Conservation (phyloP, 164 flowering plant species). For the Cinnamomum micranthum region DNA sequence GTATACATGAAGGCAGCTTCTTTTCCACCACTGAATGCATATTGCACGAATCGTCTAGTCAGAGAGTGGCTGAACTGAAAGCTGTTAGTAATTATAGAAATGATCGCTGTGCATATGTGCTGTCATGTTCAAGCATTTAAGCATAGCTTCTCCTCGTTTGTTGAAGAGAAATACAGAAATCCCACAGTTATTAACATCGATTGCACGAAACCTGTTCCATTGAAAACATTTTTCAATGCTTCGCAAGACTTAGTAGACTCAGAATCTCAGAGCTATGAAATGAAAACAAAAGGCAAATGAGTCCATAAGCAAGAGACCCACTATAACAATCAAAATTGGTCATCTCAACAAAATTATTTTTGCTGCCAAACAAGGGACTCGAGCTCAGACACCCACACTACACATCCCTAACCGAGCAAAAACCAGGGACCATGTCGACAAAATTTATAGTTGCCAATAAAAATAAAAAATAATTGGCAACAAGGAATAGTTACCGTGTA, state of each 20-base stretch:
- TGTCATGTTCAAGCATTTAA: constrained; percentile 60
- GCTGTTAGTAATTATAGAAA: constrained; percentile 33
- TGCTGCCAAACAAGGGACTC: too few species aligned
- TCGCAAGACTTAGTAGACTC: neutral
- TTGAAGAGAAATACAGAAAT: constrained; percentile 55
- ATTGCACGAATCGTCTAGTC: neutral
- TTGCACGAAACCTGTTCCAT: constrained; percentile 55
- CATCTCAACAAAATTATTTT: too few species aligned
- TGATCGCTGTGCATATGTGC: constrained; percentile 69
- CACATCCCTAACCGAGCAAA: too few species aligned
- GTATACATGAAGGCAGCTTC: neutral
- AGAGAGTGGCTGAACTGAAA: neutral
- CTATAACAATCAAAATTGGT: too few species aligned
- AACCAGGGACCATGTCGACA: too few species aligned
- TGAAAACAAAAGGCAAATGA: neutral
- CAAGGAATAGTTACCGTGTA: too few species aligned
- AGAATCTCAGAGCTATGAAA: neutral
- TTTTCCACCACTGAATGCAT: neutral
- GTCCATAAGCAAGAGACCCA: too few species aligned
- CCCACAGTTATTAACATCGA: constrained; percentile 63
- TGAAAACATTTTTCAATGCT: neutral
- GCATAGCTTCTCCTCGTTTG: constrained; percentile 65
- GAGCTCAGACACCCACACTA: too few species aligned
- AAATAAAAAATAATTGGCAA: too few species aligned
- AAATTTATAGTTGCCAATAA: too few species aligned